These are phyloP conservation scores for Alternaria sp. DNA, from an alignment of 2,329 filamentous ascomycete genomes.

Conservation along the genomic window DNA sequence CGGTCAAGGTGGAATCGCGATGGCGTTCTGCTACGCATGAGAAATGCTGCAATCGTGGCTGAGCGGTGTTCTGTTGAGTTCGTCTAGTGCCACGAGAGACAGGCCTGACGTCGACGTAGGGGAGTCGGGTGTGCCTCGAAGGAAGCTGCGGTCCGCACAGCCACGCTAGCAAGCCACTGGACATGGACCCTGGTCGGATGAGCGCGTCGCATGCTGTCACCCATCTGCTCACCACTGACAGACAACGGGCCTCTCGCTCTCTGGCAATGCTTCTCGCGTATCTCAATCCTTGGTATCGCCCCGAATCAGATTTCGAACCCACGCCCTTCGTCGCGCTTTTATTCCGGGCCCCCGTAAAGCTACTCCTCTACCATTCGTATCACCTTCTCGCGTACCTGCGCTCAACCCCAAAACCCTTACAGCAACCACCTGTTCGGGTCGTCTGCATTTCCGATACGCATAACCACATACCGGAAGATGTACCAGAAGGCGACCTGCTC, in stretches of 20 bases:
- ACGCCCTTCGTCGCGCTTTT: slow-evolving; percentile 67
- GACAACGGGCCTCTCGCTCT: slow-evolving; percentile 5
- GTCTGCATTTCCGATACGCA: slow-evolving; percentile 95
- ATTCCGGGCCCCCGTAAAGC: slow-evolving; percentile 71
- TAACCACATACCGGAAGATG: slow-evolving; percentile 63
- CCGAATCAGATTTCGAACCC: slow-evolving; percentile 53
- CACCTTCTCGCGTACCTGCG: slow-evolving; percentile 71
- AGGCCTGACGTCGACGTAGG: background rate
- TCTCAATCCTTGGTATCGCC: slow-evolving; percentile 37
- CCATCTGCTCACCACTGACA: background rate
- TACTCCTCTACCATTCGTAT: slow-evolving; percentile 70
- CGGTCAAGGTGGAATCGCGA: slow-evolving; percentile 14
- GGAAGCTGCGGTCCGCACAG: slow-evolving; percentile 15
- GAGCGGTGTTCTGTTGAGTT: slow-evolving; percentile 3
- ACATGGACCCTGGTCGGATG: slow-evolving; percentile 4
- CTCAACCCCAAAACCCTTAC: slow-evolving; percentile 67
- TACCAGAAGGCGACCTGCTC: slow-evolving; percentile 82
- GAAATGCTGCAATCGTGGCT: slow-evolving; percentile 8
- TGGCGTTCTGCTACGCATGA: background rate
- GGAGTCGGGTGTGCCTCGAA: slow-evolving; percentile 7
- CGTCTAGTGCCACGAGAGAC: slow-evolving; percentile 1
- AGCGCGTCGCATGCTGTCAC: slow-evolving; percentile 9
- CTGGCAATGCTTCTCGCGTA: slow-evolving; percentile 40
- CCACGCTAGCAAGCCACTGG: slow-evolving; percentile 17
- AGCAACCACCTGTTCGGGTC: slow-evolving; percentile 70